Base-by-base conservation (phyloP, 192 early-diverging fungal genomes). In the Backusella circina region DNA sequence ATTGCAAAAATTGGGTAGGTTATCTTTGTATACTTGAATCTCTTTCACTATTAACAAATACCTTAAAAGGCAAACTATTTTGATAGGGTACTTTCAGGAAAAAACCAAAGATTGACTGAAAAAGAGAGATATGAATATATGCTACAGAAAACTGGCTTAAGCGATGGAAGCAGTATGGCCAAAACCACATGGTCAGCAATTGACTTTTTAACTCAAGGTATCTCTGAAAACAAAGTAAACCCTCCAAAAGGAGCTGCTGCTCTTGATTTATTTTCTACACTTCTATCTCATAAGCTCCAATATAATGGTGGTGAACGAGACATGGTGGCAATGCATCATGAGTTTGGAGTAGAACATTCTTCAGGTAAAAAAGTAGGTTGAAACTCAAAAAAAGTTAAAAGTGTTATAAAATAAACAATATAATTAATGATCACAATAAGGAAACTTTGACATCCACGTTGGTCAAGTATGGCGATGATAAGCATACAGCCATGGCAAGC, bases 321-420 rank as follows among this genome's bases (percentile, higher is more conserved):
- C 82, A 93, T 98, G 91, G 92, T 96, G 26, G 91, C 91, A 67
- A 83, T 99, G 90, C 92, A 95, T 82, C 98, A 99, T 80, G 95
- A 97, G 76, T 98, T 99, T 86, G 94, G 91, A 3, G 88, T 97
- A 2, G 84, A 93, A 66, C 84, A 85, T 65, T 80, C 80, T n/a
- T 84, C 90, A 51, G 94, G 94, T 38, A 61, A 80, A 21, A 80
- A 87, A 69, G 86, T 88, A 65, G 28, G 31, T 35, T 47, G 71
- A 44, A 33, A 61, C 4, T n/a, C 6, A 23, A 47, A 31, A 26
- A 21, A 3, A 50, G 36, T 36, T 32, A 61, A 10, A 28, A 61
- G 8, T 61, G 8, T 61, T 28, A 28, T 61, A 28, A 61, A 13
- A 13, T 23, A 61, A 26, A 21, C 26, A 61, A 61, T 23, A 9